Conservation (phyloP, 2,329 filamentous ascomycete species). For the Pseudocercospora fijiensis region DNA sequence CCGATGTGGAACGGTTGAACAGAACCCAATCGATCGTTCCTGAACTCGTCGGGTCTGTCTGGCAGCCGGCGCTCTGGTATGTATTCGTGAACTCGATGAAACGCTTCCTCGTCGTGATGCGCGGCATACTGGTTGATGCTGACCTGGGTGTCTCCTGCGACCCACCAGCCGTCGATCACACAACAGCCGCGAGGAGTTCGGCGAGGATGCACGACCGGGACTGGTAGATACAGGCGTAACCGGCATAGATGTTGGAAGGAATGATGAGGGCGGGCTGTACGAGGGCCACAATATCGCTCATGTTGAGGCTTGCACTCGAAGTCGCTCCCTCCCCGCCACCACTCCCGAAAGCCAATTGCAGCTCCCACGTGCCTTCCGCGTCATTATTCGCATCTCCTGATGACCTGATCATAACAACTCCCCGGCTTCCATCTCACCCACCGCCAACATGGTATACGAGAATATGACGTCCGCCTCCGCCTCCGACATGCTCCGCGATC, state of each 20-base stretch:
- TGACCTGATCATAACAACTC: not conserved
- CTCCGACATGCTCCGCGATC: not conserved
- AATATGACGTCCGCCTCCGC: not conserved
- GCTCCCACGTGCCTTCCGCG: not conserved
- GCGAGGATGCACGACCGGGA: conserved; percentile 29
- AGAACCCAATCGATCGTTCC: conserved; percentile 26
- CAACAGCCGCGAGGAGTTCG: conserved; percentile 23
- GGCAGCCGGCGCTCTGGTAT: conserved; percentile 36
- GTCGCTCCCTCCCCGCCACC: not conserved
- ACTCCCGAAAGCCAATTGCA: not conserved
- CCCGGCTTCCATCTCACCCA: not conserved
- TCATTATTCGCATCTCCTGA: not conserved
- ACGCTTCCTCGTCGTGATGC: conserved; percentile 17
- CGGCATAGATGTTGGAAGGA: not conserved
- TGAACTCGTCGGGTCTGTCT: conserved; percentile 11
- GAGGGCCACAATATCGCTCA: not conserved
- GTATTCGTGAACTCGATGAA: conserved; percentile 31
- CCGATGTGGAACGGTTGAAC: conserved; percentile 32
- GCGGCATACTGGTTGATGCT: conserved; percentile 17
- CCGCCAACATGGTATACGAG: not conserved
- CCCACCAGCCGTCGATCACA: conserved; percentile 20
- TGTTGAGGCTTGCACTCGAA: not conserved
- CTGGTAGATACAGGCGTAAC: conserved; percentile 41
- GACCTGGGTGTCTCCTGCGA: conserved; percentile 24
- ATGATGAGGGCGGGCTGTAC: not conserved